Evolutionary conservation across 2,329 filamentous ascomycete species (phyloP), one percentile per base, ranked within the genome.

Genomic region (Cercospora sp.): DNA sequence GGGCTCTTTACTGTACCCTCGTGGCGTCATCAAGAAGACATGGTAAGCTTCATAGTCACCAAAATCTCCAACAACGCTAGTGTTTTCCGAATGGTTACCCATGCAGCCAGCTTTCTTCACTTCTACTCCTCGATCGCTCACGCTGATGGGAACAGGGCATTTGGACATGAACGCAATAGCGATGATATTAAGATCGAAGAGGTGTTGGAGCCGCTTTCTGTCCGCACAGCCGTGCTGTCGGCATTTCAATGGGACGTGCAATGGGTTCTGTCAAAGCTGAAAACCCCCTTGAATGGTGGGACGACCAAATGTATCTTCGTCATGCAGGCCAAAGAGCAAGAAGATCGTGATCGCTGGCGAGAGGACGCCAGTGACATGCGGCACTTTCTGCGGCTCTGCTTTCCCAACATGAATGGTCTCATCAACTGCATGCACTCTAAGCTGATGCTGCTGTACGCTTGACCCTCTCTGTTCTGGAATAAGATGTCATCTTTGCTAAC

Each of bases 341-440:
- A 79, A 16, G 79, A 85, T 3, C 70, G 73, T 16, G 69, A 73
- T 3, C 68, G 76, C 63, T 75, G 75, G 66, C 65, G 71, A 8
- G 63, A 71, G 31, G 73, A 79, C n/a, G 75, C 75, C 3, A 73
- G 74, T 26, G 67, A 71, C 66, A 62, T 73, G 66, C 61, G 78
- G 73, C 75, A 71, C 33, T 78, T 76, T 9, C 84, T 96, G 65
- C 87, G 87, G 20, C 73, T 89, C 65, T 93, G 92, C 77, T 97
- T 98, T 76, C 94, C 94, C 16, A 86, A 86, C 2, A 94, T 97
- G 91, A 83, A 88, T 48, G 87, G 88, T 1, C 83, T 87, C 58
- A 81, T 88, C 5, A 90, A 89, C 26, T 89, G 86, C 74, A 97
- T 98, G 93, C 95, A 98, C 79, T 97, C 93, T 60, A 98, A 99